Base-by-base conservation (phyloP, 2,329 filamentous ascomycete genomes). In the Fusarium circinatum region DNA sequence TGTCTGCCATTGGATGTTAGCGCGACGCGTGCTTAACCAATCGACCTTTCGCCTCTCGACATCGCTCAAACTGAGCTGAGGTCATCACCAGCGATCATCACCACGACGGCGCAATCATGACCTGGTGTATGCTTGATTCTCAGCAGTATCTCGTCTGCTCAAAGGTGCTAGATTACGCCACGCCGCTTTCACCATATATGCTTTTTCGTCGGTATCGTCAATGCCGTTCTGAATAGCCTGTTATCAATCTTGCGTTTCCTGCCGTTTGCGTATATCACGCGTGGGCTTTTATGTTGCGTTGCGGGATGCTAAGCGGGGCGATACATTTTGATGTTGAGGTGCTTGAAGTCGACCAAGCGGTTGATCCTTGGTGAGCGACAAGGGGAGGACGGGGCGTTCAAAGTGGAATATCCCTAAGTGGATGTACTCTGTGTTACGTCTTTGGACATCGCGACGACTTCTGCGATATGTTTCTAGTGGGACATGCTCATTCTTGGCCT, bases 321-420 rank as follows among this genome's bases (percentile, higher is more conserved):
- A 71, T 48, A 61, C 48, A 28, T 30, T 51, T 65, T 44, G 28
- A 57, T 59, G 56, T 45, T 48, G 44, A 51, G 47, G 62, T 56
- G 62, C 56, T 51, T 58, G 55, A 52, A 68, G 63, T 63, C 30
- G 51, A 56, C 71, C 71, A 72, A 74, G 71, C 48, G 71, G 71
- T 68, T 58, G 58, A 74, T 56, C 47, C 38, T 39, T 42, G 56
- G 48, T 44, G 56, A 51, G 28, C 48, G 39, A 71, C 57, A 74
- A 68, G 49, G 62, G 56, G 56, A 61, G 64, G 30, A 45, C 28
- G 34, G 58, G 60, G 22, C 41, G 45, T 47, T 60, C 57, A 48
- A 60, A 62, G 52, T 54, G 55, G 48, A 51, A 56, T 49, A 49
- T 59, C 55, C 30, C 58, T 56, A 38, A 44, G 34, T 34, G 54